phyloP scores from a whole-genome alignment of 805 yeast species.

The Candida hispaniensis region DNA sequence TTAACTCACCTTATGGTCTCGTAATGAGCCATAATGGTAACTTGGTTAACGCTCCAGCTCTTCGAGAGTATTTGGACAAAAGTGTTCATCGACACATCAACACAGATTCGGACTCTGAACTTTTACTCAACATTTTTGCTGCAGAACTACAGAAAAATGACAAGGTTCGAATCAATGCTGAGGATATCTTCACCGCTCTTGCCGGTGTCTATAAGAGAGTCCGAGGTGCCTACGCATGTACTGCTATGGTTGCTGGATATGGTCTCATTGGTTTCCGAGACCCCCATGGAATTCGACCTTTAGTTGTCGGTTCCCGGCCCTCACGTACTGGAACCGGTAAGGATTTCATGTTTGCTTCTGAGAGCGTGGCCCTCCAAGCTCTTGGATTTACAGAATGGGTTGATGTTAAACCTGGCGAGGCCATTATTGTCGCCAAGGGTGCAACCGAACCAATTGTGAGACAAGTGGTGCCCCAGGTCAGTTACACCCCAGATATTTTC shows the following conservation, averaged over 20 bases:
- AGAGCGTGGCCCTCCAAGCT: conserved; percentile 88
- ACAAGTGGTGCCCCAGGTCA: conserved; percentile 68
- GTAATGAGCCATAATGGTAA: conserved; percentile 90
- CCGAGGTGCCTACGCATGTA: conserved; percentile 96
- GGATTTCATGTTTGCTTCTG: conserved; percentile 93
- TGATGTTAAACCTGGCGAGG: conserved; percentile 91
- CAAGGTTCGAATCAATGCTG: conserved; percentile 85
- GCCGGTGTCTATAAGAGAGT: conserved; percentile 69
- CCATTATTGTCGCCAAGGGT: conserved; percentile 80
- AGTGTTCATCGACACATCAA: conserved; percentile 94
- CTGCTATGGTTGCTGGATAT: conserved; percentile 90
- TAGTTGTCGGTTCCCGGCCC: conserved; percentile 71
- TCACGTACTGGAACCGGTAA: conserved; percentile 49
- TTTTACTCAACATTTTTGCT: conserved; percentile 82
- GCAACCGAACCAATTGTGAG: conserved; percentile 64
- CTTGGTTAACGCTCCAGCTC: conserved; percentile 72
- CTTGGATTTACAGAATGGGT: conserved; percentile 72
- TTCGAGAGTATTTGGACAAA: conserved; percentile 75
- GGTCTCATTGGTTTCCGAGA: conserved; percentile 94
- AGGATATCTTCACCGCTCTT: conserved; percentile 78
- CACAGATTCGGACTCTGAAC: conserved; percentile 93
- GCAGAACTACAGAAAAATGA: conserved; percentile 82
- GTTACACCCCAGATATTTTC: conserved; percentile 89
- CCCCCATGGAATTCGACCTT: conserved; percentile 92
- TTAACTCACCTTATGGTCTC: conserved; percentile 93